Base-by-base conservation (phyloP, 176 grass and related monocot species). In the Typha latifolia region DNA sequence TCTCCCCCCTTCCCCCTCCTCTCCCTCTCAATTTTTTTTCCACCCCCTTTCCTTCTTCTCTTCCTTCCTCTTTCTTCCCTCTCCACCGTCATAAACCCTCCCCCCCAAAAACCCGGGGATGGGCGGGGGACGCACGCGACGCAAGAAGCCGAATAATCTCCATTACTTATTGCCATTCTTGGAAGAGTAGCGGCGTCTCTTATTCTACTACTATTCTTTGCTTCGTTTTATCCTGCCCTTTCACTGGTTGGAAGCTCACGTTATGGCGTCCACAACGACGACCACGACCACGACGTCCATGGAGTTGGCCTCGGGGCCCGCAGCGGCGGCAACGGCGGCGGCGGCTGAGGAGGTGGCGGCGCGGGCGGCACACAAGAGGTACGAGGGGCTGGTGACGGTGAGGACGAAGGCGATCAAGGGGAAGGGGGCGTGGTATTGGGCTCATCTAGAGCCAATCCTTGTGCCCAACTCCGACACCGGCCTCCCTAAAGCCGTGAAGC, bases 401-500 rank as follows among this genome's bases (percentile, higher is more conserved):
- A 85, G 85, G 5, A 70, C 89, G 50, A 93, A 93, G 79, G 89
- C 85, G 0, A 49, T 93, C 9, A 93, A 88, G 69, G 89, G 89
- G 10, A 93, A 88, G 74, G 89, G 85, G 48, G 85, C 82, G 10
- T 92, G 84, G 89, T 88, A 88, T 75, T 88, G 89, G 89, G 82
- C 79, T 14, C 84, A 93, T 76, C 89, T 92, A 3, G 89, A 93
- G 66, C 85, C 89, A 15, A 83, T 84, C 12, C 79, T 88, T 16
- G 79, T 78, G 0, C 82, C 78, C 61, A 75, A 73, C 22, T 72
- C 85, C 0, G 77, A 27, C 4, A 83, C 90, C 31, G 82, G 90
- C 1, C 79, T 71, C 2, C 82, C 90, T 63, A 74, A 83, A 72
- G 51, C 69, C 6, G 77, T 79, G 1, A 61, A 72, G 14, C 85